A percentile compares a stretch with the other conserved stretches of the same genome.
phyloP scores from a whole-genome alignment of 345 rosid species.

The Eucalyptus melliodora region DNA sequence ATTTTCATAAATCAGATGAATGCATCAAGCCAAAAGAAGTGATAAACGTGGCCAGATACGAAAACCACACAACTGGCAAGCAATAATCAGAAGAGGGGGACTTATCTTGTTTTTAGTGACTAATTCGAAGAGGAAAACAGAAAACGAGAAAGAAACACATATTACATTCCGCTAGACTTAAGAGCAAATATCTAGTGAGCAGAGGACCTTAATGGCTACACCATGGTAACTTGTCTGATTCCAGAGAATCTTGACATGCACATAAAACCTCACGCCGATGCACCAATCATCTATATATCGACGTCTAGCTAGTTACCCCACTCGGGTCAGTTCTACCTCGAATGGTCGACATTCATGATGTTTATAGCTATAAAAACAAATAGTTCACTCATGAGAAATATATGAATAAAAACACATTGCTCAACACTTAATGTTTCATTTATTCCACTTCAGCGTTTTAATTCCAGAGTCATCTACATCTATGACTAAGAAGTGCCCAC shows the following conservation, averaged over 20 bases:
- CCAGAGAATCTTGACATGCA: neutral
- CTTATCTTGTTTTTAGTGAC: neutral
- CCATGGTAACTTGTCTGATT: neutral
- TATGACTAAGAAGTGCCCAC: neutral
- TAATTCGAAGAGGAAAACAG: neutral
- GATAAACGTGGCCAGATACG: neutral
- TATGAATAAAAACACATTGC: neutral
- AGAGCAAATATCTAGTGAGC: neutral
- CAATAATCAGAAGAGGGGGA: neutral
- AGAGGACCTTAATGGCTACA: neutral
- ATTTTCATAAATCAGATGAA: neutral
- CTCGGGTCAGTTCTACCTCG: neutral
- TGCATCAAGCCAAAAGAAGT: neutral
- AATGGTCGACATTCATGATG: neutral
- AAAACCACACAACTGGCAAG: neutral
- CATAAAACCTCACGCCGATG: neutral
- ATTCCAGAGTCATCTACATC: neutral
- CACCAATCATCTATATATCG: neutral
- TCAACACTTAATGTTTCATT: neutral
- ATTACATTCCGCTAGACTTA: neutral
- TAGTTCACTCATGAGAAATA: neutral
- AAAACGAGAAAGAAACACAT: neutral
- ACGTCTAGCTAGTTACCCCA: neutral
- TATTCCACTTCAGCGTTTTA: neutral
- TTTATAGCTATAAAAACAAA: neutral